Base-by-base conservation (phyloP, 306 rosid genomes). In the Vicia sativa region DNA sequence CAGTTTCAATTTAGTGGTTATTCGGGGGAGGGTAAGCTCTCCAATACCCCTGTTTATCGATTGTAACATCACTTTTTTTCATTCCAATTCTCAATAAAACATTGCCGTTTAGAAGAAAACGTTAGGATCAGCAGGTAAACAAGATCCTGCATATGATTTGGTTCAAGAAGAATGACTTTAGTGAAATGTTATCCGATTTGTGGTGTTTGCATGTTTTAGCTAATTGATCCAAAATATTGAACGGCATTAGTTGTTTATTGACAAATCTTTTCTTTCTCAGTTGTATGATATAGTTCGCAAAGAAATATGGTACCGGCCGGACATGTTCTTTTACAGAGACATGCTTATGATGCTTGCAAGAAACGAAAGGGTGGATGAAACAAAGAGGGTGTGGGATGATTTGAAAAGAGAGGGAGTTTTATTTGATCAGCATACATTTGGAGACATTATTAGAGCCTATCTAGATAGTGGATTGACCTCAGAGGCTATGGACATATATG, bases 271-370 rank as follows among this genome's bases (percentile, higher is more conserved):
- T 39, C 29, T 48, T 59, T 71, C 53, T 44, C 87, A 92, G 98
- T 59, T 92, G 67, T 92, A 92, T 31, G 73, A 89, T 55, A 89
- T 87, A 59, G 93, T 92, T 58, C 91, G 96, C 41, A 86, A 86
- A 77, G 98, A 92, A 70, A 90, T 92, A 74, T 92, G 98, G 98
- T 92, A 92, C 62, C 82, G 96, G 49, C 96, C 96, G 6, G 98
- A 92, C 85, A 87, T 89, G 98, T 89, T 83, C 84, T 92, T 92
- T 54, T 87, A 86, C 38, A 79, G 93, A 73, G 96, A 92, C 82
- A 92, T 89, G 98, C 90, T 92, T 43, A 79, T 86, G 93, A 86
- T 81, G 98, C 96, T 92, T 45, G 87, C 96, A 2, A 87, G 96
- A 68, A 92, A 90, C 87, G 83, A 13, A 72, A 83, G 73, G 69